Base-by-base conservation (phyloP, 352 stramenopile genomes). In the Peronospora destructor region DNA sequence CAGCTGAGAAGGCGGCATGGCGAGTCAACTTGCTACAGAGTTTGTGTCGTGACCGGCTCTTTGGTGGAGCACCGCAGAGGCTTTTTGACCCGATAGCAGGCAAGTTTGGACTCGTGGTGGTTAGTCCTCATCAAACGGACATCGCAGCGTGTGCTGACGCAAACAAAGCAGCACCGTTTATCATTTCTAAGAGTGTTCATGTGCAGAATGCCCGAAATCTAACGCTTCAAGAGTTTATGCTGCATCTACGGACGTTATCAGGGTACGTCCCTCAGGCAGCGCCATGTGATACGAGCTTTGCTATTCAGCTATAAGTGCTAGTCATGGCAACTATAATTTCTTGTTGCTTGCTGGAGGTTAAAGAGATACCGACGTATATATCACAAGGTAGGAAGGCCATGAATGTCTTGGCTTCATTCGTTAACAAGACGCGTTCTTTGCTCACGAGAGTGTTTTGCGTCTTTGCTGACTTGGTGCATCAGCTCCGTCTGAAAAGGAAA, bases 71-170 rank as follows among this genome's bases (percentile, higher is more conserved):
- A 1, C 61, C 71, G 3, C 68, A 81, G 28, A 57, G 75, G 36
- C 58, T 86, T 8, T 33, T 69, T 9, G 64, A 83, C 17, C 50
- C 47, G 1, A 34, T 34, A 8, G 43, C 61, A 6, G 75, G 75
- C 10, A 71, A 60, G 17, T 86, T 86, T 39, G 75, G 75, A 10
- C 64, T 86, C 6, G 59, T 86, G 10, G 66, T 86, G 28, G 61
- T 79, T 2, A 84, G 68, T 49, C 75, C 75, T 21, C 71, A 86
- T 46, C 66, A 77, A 39, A 61, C 71, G 1, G 75, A 86, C 42
- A 64, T 72, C 8, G 64, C 69, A 14, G 72, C 75, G 13, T 80
- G 73, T 54, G 56, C 58, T 14, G 76, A 83, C 37, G 58, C 60
- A 16, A 64, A 73, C 36, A 76, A 84, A 45, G 59, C 68, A 3